A percentile compares a stretch with the other conserved stretches of the same genome.
phyloP scores from a whole-genome alignment of 345 rosid species.

The Syzygium grande region DNA sequence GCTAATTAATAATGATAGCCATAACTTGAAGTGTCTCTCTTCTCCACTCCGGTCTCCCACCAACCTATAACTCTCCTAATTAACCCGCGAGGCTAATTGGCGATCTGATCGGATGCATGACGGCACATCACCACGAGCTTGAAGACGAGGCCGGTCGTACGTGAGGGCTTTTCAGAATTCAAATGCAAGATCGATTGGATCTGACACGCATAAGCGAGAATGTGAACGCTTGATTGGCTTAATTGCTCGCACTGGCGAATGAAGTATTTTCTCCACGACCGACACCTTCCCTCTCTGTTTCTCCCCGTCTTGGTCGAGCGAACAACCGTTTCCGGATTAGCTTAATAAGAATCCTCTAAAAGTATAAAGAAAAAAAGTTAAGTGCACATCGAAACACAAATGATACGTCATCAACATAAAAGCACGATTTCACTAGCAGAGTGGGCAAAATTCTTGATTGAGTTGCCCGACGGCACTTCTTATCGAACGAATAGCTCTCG shows the following conservation, averaged over 20 bases:
- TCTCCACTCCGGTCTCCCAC: not conserved
- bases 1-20: not conserved
- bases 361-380: accelerated
- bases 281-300: not conserved
- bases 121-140: not conserved
- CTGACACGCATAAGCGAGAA: not conserved
- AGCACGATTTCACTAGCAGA: not conserved
- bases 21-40: not conserved
- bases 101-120: not conserved
- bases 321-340: not conserved
- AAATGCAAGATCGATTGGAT: not conserved
- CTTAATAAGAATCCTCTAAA: not conserved
- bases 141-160: not conserved
- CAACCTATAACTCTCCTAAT: not conserved
- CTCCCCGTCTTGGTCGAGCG: not conserved
- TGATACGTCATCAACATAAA: not conserved
- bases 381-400: not conserved
- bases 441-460: too few species aligned
- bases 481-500: not conserved
- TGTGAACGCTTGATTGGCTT: not conserved
- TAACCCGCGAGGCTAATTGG: not conserved
- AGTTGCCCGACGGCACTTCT: not conserved
- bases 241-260: not conserved
- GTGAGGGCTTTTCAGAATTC: not conserved
- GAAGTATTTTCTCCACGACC: not conserved